Base-by-base conservation (phyloP, 2,329 filamentous ascomycete genomes). In the Stachybotrys chlorohalonatus region DNA sequence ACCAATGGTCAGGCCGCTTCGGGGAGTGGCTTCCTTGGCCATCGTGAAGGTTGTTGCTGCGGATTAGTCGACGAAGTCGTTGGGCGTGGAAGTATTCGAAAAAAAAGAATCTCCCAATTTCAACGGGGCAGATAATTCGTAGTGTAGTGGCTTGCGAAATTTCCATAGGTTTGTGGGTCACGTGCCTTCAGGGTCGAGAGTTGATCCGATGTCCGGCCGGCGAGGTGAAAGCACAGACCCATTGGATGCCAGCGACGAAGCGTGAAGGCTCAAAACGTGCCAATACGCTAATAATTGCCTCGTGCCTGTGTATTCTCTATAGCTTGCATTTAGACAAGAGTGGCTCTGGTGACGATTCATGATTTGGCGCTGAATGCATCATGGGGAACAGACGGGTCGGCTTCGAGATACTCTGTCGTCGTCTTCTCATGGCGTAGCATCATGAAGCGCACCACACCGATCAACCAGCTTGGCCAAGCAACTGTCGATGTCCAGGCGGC, bases 1-100 rank as follows among this genome's bases (percentile, higher is more conserved):
- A 71, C 83, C 83, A 68, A 81, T 74, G 74, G 77, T 74, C 66
- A 85, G 73, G 73, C 82, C 82, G 73, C 74, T 75, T 67, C 76
- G 78, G 68, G 76, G 75, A 65, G 78, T 73, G 59, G 76, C 71
- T 75, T 83, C 81, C 73, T 80, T 81, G 67, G 80, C 81, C 81
- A 84, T 85, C 70, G 68, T 73, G 63, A 60, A 59, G 64, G 62
- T 62, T 24, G 24, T 59, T 64, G 61, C 57, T 65, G 63, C 63
- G 58, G 64, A 62, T 64, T 69, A 66, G 62, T 68, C 57, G 60
- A 58, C 58, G 59, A 58, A 58, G 57, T 59, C 62, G 63, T 63
- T 62, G 62, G 65, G 60, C 60, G 59, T 63, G 54, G 53, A 42
- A 42, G 24, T 4, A 4, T 24, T 24, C 24, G 24, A 24, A 24